Base-by-base conservation (phyloP, 257 asterid genomes). In the Hygrophila difformis region DNA sequence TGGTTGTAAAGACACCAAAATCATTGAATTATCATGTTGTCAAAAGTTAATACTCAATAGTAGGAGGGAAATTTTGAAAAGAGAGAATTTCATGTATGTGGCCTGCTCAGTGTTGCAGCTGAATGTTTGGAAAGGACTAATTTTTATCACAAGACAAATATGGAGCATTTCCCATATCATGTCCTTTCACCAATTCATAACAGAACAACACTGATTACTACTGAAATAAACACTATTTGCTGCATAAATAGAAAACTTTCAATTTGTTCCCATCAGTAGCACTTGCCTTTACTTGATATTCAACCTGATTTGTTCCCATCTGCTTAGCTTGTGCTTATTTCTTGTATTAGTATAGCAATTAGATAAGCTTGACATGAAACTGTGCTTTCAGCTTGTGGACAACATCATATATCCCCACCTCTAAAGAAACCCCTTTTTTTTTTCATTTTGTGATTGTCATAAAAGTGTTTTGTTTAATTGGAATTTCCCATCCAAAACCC, bases 51-150 rank as follows among this genome's bases (percentile, higher is more conserved):
- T 49, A 11, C 34, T 54, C 37, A 54, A 65, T 38, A 9, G n/a
- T n/a, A n/a, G 49, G 44, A 29, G 51, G 60, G 49, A 12, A 48
- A n/a, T 21, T 29, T 48, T 14, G 19, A 17, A 47, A 10, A 19
- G 19, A 14, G 19, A 50, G 56, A 56, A 7, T n/a, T 65, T 49
- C 72, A 57, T 65, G 62, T 56, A n/a, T n/a, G n/a, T n/a, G n/a
- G n/a, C n/a, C n/a, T n/a, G n/a, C n/a, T n/a, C n/a, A n/a, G n/a
- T n/a, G 56, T 16, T 39, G 16, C 31, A 28, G 67, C 48, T 59
- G 23, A 54, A 38, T 36, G 39, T 44, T 43, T 41, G 26, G 42
- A 40, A 41, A 42, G 18, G 19, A 6, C 10, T 40, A 6, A 12
- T 52, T 21, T 43, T 6, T 48, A 3, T 26, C 8, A 26, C 4